Evolutionary conservation across 345 rosid species (phyloP).

Genomic region (Viola odorata): DNA sequence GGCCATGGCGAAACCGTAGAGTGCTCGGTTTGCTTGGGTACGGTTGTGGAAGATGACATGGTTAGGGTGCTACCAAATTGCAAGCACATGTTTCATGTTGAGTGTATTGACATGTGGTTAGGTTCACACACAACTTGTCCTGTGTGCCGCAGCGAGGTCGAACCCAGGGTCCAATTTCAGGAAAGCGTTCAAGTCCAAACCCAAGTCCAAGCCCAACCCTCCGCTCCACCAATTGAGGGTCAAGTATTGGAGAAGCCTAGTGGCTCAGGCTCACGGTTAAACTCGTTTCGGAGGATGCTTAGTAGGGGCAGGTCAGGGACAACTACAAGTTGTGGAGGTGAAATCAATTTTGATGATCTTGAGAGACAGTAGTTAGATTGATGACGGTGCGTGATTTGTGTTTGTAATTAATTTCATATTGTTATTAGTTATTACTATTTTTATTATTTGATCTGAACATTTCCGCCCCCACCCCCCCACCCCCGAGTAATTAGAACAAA

Average conservation of each 20-base stretch:
- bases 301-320: conserved; percentile 42
- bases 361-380: conserved; percentile 23
- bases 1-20: conserved; percentile 14
- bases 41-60: conserved; percentile 25
- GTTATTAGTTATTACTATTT: not conserved
- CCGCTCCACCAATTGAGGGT: conserved; percentile 35
- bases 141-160: conserved; percentile 35
- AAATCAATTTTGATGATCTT: conserved; percentile 29
- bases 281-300: conserved; percentile 41
- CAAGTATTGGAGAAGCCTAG: conserved; percentile 27
- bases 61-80: conserved; percentile 44
- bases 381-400: conserved; percentile 12
- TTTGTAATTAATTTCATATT: not conserved
- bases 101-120: conserved; percentile 47
- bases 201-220: conserved; percentile 16
- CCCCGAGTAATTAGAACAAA: too few species aligned
- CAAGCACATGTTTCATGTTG: conserved; percentile 44
- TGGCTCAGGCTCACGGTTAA: conserved; percentile 33
- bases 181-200: conserved; percentile 26
- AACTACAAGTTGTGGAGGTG: conserved; percentile 28
- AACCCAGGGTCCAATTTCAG: conserved; percentile 21
- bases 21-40: conserved; percentile 43
- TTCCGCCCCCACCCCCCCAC: too few species aligned
- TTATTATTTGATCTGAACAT: too few species aligned
- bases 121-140: conserved; percentile 45